Base-by-base conservation (phyloP, 2,329 filamentous ascomycete species). In the Seiridium unicorne region DNA sequence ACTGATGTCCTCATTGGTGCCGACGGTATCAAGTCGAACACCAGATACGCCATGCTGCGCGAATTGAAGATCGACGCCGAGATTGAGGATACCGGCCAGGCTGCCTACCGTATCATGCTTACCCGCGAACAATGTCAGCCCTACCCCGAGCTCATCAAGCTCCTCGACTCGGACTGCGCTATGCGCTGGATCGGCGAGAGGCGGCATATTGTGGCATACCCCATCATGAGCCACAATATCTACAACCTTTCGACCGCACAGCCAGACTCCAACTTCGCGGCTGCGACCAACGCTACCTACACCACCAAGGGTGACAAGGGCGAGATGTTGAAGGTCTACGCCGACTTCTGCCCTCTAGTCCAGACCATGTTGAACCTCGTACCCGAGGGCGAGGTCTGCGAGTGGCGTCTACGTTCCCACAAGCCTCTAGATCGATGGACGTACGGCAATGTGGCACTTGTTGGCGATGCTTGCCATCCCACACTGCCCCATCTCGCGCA, bases 41-140 rank as follows among this genome's bases (percentile, higher is more conserved):
- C 78, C 26, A 79, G 84, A 38, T 75, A 78, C 6, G 75, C 81
- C 44, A 80, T 91, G 71, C 80, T 91, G 1, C 73, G 78, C 42
- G 74, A 78, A 47, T 74, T 85, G 1, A 79, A 81, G 48, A 76
- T 81, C 63, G 72, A 75, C 5, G 82, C 82, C 31, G 78, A 84
- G 58, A 84, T 89, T 66, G 78, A 86, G 61, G 88, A 91, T 62
- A 92, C 90, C 0, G 86, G 89, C 3, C 89, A 93, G 75, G 90
- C 91, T 0, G 89, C 89, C 3, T 93, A 93, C 77, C 85, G 90
- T 10, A 91, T 93, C 73, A 89, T 93, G 84, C 81, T 93, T 18
- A 84, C 82, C 1, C 84, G 90, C 10, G 81, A 85, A 36, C 80
- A 89, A 61, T 89, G 93, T 84, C 74, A 80, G 59, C 66, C 83